Percentiles rank a stretch among this genome's conserved stretches.
These are phyloP conservation scores for Lasiodiplodia citricola DNA, from an alignment of 2,329 filamentous ascomycete species.

Conservation along the genomic window DNA sequence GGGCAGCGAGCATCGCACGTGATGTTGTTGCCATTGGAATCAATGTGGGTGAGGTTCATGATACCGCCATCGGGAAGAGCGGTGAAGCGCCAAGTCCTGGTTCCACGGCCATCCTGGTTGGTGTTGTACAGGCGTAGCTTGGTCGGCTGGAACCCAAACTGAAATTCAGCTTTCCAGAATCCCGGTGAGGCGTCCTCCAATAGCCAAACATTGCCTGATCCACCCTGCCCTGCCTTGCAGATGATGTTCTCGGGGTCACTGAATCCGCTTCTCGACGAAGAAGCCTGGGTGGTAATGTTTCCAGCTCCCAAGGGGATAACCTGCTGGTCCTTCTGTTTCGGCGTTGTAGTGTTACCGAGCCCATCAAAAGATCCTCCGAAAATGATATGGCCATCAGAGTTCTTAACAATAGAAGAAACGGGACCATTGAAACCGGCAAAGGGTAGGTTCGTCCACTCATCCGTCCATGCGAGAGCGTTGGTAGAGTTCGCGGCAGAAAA, in stretches of 20 bases:
- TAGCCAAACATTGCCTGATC: constrained; percentile 81
- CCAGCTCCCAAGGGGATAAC: constrained; percentile 84
- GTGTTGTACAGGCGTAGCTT: constrained; percentile 91
- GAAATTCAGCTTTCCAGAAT: constrained; percentile 82
- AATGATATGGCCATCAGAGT: constrained; percentile 80
- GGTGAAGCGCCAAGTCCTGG: constrained; percentile 85
- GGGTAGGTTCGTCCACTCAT: constrained; percentile 78
- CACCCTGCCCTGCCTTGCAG: constrained; percentile 74
- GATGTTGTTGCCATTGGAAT: constrained; percentile 66
- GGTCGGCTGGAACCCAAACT: constrained; percentile 84
- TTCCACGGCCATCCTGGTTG: constrained; percentile 80
- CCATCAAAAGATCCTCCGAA: constrained; percentile 92
- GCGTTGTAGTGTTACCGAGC: constrained; percentile 80
- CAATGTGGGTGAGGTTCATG: constrained; percentile 92
- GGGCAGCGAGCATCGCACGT: constrained; percentile 85
- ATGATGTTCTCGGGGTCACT: constrained; percentile 80
- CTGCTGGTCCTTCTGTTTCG: constrained; percentile 72
- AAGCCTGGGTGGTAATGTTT: constrained; percentile 70
- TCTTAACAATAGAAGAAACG: constrained; percentile 82
- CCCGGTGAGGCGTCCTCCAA: constrained; percentile 76
- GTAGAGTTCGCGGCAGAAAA: constrained; percentile 82
- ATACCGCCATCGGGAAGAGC: constrained; percentile 88
- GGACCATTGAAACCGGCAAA: constrained; percentile 96
- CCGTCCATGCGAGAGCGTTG: constrained; percentile 85
- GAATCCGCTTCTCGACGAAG: constrained; percentile 67